Conservation (phyloP, 768 basidiomycete species). For the Ephemerocybe angulata region DNA sequence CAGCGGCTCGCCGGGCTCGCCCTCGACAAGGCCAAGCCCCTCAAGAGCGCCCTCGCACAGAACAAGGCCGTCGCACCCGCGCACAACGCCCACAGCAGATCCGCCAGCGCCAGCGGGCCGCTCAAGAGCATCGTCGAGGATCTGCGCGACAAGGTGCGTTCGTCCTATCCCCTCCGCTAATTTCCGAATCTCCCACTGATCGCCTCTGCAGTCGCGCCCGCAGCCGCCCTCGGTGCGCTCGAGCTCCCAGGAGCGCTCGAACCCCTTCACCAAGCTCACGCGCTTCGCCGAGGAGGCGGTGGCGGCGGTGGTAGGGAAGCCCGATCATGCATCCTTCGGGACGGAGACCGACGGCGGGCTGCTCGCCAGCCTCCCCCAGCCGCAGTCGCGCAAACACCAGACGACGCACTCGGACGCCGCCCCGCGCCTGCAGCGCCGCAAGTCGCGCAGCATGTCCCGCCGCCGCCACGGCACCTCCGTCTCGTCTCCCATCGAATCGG, state of each 20-base stretch:
- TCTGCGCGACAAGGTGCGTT: constrained; percentile 58
- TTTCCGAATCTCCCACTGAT: not conserved
- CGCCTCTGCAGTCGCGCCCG: constrained; percentile 34
- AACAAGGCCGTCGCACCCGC: constrained; percentile 14
- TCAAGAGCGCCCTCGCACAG: constrained; percentile 11
- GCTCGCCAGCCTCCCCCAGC: constrained; percentile 1
- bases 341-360: constrained; percentile 5
- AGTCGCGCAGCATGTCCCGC: constrained; percentile 51
- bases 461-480: constrained; percentile 29
- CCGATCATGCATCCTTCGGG: not conserved
- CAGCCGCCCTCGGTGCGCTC: constrained; percentile 38
- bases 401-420: constrained; percentile 43
- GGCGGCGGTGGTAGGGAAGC: not conserved
- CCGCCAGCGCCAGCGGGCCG: constrained; percentile 32
- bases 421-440: constrained; percentile 46
- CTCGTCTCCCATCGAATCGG: constrained; percentile 5
- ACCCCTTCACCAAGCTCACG: constrained; percentile 55
- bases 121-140: constrained; percentile 78
- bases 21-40: constrained; percentile 2
- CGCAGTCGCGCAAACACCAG: constrained; percentile 49
- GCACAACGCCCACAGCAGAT: constrained; percentile 19
- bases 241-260: constrained; percentile 41
- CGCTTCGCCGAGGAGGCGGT: constrained; percentile 30
- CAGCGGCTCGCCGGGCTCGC: constrained; percentile 16
- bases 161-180: too few relatives aligned